phyloP scores from a whole-genome alignment of 2,329 filamentous ascomycete species.

The Alternaria gaisen region DNA sequence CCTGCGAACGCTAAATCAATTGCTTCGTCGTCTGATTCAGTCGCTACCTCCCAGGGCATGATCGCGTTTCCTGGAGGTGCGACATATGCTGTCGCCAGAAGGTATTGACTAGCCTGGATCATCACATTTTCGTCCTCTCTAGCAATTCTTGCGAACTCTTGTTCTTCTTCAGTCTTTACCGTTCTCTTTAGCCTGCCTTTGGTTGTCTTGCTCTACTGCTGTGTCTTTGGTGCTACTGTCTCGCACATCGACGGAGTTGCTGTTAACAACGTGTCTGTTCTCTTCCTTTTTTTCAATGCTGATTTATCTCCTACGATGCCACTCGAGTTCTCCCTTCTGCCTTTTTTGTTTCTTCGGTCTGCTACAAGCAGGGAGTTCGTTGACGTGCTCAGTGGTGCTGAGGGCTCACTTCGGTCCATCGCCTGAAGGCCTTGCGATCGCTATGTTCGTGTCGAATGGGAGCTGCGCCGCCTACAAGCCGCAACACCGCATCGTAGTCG shows the following conservation, averaged over 20 bases:
- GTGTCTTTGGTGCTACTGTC: neutral
- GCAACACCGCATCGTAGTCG: constrained; percentile 27
- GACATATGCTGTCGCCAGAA: constrained; percentile 14
- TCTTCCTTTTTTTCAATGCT: neutral
- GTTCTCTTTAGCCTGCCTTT: neutral
- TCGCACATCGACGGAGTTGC: neutral
- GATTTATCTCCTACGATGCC: neutral
- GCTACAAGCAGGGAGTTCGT: neutral
- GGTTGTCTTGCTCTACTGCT: neutral
- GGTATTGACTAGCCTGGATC: neutral
- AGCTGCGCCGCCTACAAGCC: constrained; percentile 19
- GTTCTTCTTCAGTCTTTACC: neutral
- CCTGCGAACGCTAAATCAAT: constrained; percentile 2
- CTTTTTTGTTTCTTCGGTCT: neutral
- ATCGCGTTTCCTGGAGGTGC: neutral
- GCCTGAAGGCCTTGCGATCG: constrained; percentile 20
- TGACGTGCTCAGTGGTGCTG: neutral
- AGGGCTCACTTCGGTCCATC: constrained; percentile 10
- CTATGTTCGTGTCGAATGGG: constrained; percentile 10
- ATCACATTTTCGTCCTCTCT: neutral
- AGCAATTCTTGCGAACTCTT: neutral
- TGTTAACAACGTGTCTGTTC: neutral
- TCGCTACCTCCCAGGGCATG: neutral
- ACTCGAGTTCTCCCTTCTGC: neutral
- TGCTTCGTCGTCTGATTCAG: neutral